Base-by-base conservation (phyloP, 768 basidiomycete genomes). In the Trametopsis cervina region DNA sequence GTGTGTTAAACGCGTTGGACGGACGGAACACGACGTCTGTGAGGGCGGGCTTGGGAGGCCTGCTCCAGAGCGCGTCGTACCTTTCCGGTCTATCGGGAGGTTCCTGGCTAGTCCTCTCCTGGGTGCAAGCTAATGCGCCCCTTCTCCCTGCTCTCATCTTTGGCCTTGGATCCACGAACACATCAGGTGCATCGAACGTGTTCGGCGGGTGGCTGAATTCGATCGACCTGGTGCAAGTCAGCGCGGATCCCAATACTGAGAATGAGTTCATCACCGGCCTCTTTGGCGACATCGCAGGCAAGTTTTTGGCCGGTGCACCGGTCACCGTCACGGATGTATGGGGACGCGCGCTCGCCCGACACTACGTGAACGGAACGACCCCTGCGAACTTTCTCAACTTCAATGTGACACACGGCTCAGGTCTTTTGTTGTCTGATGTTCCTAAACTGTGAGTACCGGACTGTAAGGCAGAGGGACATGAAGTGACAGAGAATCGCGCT, bases 301-400 rank as follows among this genome's bases (percentile, higher is more conserved):
- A 85, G 81, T 78, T 50, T 55, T 78, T 67, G n/a, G 54, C 50
- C 0, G 63, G 60, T 13, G 60, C 59, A 27, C 59, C 48, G 23
- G 53, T 49, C 21, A 54, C 57, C 46, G 49, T 85, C 39, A 76
- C 76, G 1, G 85, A 88, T 57, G 66, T 79, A 4, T 86, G 81
- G 73, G 69, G 74, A 0, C 76, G 83, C 1, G 75, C 80, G 60
- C 72, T 89, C 25, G 74, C 81, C 1, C 83, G 83, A 53, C 87
- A 89, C 60, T 88, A 87, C 56, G 65, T 84, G 49, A 85, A 81
- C 57, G 76, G 78, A 44, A 88, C 85, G 0, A 69, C 71, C 4
- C 66, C 72, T 13, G 49, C 46, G 7, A 80, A 85, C 57, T 80
- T 85, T 56, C 83, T 79, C 62, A 75, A 76, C 2, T 76, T 80